Conservation (phyloP, 2,329 filamentous ascomycete genomes). For the Rhynchosporium agropyri region DNA sequence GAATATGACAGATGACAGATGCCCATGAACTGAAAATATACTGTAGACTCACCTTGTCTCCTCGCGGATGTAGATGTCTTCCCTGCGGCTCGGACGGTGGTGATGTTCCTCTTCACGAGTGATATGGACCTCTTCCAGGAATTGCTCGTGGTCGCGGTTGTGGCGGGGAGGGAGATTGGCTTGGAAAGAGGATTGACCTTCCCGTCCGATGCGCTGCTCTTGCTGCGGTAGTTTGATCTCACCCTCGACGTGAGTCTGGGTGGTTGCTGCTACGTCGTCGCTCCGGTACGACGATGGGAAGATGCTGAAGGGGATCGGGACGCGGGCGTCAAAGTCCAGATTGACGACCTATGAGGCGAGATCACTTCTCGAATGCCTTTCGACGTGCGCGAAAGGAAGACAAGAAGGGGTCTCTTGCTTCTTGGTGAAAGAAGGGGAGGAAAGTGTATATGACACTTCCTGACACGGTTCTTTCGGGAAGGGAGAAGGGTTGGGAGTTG, state of each 20-base stretch:
- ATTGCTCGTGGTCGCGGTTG: slow-evolving; percentile 61
- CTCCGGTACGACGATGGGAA: slow-evolving; percentile 96
- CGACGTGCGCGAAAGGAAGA: slow-evolving; percentile 66
- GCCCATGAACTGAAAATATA: slow-evolving; percentile 3
- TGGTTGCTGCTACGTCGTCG: slow-evolving; percentile 63
- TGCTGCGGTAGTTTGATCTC: slow-evolving; percentile 72
- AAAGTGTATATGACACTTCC: slow-evolving; percentile 43
- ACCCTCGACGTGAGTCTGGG: slow-evolving; percentile 81
- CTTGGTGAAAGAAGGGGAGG: slow-evolving; percentile 53
- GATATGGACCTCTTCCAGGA: slow-evolving; percentile 81
- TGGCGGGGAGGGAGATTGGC: slow-evolving; percentile 67
- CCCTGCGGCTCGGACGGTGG: slow-evolving; percentile 68
- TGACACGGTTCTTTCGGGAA: slow-evolving; percentile 31
- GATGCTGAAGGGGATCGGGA: slow-evolving; percentile 99
- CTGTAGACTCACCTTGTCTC: slow-evolving; percentile 54
- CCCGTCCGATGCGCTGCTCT: slow-evolving; percentile 86
- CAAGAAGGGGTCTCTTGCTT: slow-evolving; percentile 69
- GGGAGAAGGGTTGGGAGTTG: not conserved
- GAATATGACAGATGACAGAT: slow-evolving; percentile 19
- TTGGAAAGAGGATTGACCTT: slow-evolving; percentile 83
- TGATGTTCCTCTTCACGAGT: slow-evolving; percentile 77
- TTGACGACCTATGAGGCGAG: slow-evolving; percentile 78
- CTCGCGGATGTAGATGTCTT: slow-evolving; percentile 56
- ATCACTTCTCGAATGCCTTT: slow-evolving; percentile 72
- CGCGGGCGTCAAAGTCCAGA: slow-evolving; percentile 99